These are phyloP conservation scores for Daldinia childiae DNA, from an alignment of 495 filamentous ascomycete species.

Conservation along the genomic window DNA sequence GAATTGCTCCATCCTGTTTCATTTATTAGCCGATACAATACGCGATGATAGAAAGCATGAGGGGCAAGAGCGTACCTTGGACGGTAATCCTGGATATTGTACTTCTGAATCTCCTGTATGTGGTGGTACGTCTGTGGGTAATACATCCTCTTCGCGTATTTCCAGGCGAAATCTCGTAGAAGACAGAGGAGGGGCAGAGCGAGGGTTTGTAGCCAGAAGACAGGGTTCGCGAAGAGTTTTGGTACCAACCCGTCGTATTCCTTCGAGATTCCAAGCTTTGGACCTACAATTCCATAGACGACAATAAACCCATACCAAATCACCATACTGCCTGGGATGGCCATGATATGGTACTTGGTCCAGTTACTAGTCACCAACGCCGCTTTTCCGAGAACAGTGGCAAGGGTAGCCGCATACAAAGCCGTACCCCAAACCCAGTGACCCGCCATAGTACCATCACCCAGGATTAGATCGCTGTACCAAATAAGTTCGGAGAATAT, in stretches of 20 bases:
- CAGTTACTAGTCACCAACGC: constrained; percentile 95
- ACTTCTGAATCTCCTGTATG: constrained; percentile 99
- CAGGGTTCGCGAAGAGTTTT: constrained; percentile 78
- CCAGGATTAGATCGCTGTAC: constrained; percentile 76
- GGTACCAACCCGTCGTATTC: constrained; percentile 90
- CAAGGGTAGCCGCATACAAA: constrained; percentile 88
- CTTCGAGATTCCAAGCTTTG: constrained; percentile 79
- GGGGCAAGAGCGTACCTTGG: constrained; percentile 67
- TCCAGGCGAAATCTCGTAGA: constrained; percentile 85
- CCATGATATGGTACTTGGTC: constrained; percentile 97
- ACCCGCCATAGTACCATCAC: constrained; percentile 80
- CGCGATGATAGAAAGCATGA: not conserved
- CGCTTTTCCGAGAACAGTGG: constrained; percentile 94
- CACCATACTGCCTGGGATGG: constrained; percentile 91
- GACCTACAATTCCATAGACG: constrained; percentile 89
- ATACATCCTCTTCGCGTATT: constrained; percentile 95
- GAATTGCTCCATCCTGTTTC: constrained; percentile 94
- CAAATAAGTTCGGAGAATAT: constrained; percentile 83
- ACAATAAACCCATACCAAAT: constrained; percentile 93
- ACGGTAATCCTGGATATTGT: constrained; percentile 98
- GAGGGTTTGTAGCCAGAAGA: constrained; percentile 89
- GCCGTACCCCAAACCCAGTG: constrained; percentile 98
- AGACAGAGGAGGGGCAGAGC: constrained; percentile 85
- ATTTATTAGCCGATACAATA: constrained; percentile 24
- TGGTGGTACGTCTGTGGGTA: constrained; percentile 96